Evolutionary conservation across 2,329 filamentous ascomycete species (phyloP).

Genomic region (Ophiostoma tasmaniense): DNA sequence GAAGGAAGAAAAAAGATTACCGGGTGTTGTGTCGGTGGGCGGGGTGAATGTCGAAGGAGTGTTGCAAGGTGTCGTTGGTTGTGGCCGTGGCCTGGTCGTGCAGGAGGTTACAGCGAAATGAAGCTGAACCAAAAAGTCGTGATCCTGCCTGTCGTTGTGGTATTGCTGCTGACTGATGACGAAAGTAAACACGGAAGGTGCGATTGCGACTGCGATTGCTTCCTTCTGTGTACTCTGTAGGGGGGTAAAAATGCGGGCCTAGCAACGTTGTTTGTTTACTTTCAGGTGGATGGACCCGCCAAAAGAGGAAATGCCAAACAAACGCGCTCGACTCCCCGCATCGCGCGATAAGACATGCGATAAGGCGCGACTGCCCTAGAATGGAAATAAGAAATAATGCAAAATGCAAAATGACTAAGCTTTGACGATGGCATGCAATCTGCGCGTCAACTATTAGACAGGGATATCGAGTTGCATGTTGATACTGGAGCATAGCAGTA

Average conservation of each 20-base stretch:
- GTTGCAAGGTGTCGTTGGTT: background rate
- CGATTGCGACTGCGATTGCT: background rate
- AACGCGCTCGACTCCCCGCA: background rate
- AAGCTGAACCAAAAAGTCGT: background rate
- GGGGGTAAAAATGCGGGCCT: conserved; percentile 3
- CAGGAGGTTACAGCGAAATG: background rate
- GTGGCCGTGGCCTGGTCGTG: background rate
- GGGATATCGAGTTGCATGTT: no score
- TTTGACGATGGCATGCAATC: background rate
- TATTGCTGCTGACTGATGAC: conserved; percentile 4
- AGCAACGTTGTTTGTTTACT: conserved; percentile 31
- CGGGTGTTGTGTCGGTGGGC: background rate
- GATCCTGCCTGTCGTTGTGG: background rate
- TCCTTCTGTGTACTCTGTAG: background rate
- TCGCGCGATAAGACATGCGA: background rate
- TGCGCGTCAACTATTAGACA: background rate
- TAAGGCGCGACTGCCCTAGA: background rate
- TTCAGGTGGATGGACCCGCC: conserved; percentile 15
- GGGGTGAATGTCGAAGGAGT: no score
- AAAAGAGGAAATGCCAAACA: conserved; percentile 14
- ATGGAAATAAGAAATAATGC: background rate
- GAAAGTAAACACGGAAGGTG: conserved; percentile 4
- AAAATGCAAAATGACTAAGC: background rate
- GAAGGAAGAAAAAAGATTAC: background rate
- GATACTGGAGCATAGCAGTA: no score